Percentiles rank a stretch among this genome's conserved stretches.
Evolutionary conservation across 2,329 filamentous ascomycete genomes (phyloP).

Genomic region (Trichoderma atroviride): DNA sequence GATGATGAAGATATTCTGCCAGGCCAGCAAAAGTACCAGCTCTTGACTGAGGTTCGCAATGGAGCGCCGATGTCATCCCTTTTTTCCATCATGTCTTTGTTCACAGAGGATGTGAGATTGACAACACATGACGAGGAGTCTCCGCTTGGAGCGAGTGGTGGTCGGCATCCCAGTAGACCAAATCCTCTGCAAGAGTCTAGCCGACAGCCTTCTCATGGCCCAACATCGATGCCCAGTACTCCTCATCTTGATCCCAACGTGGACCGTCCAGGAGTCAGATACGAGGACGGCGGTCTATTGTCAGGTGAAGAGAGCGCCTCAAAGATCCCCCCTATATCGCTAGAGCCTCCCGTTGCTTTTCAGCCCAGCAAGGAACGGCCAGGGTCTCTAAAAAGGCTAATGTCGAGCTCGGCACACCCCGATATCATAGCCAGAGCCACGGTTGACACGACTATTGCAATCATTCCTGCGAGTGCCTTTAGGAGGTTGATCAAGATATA

Average conservation of each 20-base stretch:
- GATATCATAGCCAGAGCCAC: slow-evolving; percentile 97
- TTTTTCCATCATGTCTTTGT: slow-evolving; percentile 95
- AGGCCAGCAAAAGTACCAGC: slow-evolving; percentile 83
- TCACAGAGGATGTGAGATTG: slow-evolving; percentile 91
- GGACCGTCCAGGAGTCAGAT: slow-evolving; percentile 27
- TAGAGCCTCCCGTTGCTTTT: slow-evolving; percentile 55
- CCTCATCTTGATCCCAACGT: slow-evolving; percentile 42
- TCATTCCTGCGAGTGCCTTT: slow-evolving; percentile 96
- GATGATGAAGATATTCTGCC: slow-evolving; percentile 70
- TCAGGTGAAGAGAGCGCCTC: slow-evolving; percentile 38
- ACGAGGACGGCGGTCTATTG: slow-evolving; percentile 27
- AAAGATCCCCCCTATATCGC: slow-evolving; percentile 72
- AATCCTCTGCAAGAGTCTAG: slow-evolving; percentile 32
- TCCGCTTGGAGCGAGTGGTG: slow-evolving; percentile 29
- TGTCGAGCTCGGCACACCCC: slow-evolving; percentile 81
- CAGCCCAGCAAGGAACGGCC: slow-evolving; percentile 42
- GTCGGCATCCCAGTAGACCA: slow-evolving; percentile 39
- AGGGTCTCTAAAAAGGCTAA: slow-evolving; percentile 45
- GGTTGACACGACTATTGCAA: slow-evolving; percentile 95
- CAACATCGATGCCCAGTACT: slow-evolving; percentile 42
- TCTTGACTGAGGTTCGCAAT: slow-evolving; percentile 96
- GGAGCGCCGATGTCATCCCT: slow-evolving; percentile 97
- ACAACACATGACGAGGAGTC: slow-evolving; percentile 66
- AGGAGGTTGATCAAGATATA: slow-evolving; percentile 89
- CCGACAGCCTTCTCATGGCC: slow-evolving; percentile 26